A percentile compares a stretch with the other conserved stretches of the same genome.
Evolutionary conservation across 2,329 filamentous ascomycete species (phyloP).

Genomic region (Magnaporthales sp.): DNA sequence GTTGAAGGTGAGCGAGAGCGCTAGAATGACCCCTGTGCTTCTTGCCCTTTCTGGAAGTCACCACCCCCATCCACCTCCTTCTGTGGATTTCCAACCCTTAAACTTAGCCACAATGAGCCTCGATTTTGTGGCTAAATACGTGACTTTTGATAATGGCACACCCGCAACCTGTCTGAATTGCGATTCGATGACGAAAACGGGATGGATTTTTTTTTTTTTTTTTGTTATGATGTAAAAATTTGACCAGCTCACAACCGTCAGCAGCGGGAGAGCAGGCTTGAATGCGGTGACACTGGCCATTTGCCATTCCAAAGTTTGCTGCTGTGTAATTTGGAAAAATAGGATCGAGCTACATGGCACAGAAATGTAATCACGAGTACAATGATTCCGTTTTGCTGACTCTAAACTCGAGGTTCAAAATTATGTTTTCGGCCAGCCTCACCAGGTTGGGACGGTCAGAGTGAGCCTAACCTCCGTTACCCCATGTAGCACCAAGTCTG

Average conservation of each 20-base stretch:
- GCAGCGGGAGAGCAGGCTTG: background rate
- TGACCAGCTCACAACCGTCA: background rate
- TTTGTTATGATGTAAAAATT: background rate
- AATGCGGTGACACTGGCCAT: background rate
- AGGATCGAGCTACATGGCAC: background rate
- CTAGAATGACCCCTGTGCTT: background rate
- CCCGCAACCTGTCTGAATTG: background rate
- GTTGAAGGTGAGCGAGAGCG: background rate
- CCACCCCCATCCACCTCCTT: background rate
- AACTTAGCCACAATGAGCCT: background rate
- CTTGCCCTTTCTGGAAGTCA: conserved; percentile 1
- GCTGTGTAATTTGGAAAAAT: background rate
- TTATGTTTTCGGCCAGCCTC: background rate
- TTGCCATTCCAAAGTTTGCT: background rate
- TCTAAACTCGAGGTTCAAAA: background rate
- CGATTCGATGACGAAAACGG: background rate
- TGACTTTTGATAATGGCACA: background rate
- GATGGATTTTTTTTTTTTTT: background rate
- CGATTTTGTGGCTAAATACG: background rate
- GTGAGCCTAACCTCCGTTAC: background rate
- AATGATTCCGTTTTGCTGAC: background rate
- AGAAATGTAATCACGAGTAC: background rate
- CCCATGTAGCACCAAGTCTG: background rate
- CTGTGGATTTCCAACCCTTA: background rate
- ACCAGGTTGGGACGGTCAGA: background rate